Conservation (phyloP, 2,329 filamentous ascomycete species). For the Ampelomyces quisqualis region DNA sequence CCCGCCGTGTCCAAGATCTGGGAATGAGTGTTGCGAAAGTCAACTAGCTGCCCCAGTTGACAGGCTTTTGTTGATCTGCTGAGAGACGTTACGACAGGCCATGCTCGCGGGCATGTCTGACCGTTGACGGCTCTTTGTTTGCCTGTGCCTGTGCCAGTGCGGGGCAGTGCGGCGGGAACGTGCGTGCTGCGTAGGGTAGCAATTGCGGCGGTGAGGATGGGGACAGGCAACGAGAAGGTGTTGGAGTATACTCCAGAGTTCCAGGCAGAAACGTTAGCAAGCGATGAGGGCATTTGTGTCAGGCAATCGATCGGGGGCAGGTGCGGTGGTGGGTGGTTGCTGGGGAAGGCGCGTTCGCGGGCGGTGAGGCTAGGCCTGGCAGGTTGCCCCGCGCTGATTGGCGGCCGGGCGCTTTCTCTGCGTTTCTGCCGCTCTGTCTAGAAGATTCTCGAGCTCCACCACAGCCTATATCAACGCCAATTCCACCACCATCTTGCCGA, state of each 20-base stretch:
- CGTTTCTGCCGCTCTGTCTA: slow-evolving; percentile 40
- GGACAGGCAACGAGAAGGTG: neutral
- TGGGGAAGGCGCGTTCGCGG: slow-evolving; percentile 18
- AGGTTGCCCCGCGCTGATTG: slow-evolving; percentile 24
- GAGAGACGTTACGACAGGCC: too few relatives aligned
- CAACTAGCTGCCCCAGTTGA: neutral
- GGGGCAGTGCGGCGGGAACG: slow-evolving; percentile 3
- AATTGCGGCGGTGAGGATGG: slow-evolving; percentile 3
- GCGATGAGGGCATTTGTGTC: slow-evolving; percentile 8
- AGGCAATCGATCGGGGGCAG: slow-evolving; percentile 5
- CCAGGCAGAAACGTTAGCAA: slow-evolving; percentile 10
- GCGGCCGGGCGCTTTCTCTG: slow-evolving; percentile 27
- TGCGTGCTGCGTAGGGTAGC: slow-evolving; percentile 1
- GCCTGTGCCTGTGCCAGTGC: neutral
- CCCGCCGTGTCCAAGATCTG: too few relatives aligned
- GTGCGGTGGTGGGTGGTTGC: slow-evolving; percentile 11
- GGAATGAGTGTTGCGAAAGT: too few relatives aligned
- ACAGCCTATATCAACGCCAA: slow-evolving; percentile 35
- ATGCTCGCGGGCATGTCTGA: too few relatives aligned
- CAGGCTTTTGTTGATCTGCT: neutral
- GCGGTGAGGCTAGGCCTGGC: slow-evolving; percentile 28
- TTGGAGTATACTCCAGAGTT: neutral
- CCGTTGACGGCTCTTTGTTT: neutral
- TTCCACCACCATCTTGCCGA: slow-evolving; percentile 24
- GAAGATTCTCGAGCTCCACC: slow-evolving; percentile 43